A percentile compares a stretch with the other conserved stretches of the same genome.
These are phyloP conservation scores for Warburgia ugandensis DNA, from an alignment of 164 flowering plant species.

Conservation along the genomic window DNA sequence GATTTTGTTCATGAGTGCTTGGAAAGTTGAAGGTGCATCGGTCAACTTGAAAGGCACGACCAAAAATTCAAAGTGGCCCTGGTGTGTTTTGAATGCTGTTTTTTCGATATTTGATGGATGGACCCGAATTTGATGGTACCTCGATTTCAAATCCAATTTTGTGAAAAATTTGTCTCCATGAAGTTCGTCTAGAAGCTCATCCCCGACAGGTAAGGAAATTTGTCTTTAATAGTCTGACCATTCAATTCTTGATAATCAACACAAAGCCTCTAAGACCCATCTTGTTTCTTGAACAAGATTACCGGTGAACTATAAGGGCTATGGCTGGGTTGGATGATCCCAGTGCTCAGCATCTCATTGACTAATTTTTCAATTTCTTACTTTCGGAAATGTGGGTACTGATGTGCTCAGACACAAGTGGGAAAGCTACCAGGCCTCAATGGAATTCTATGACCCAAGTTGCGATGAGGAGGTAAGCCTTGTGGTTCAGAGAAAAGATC, in stretches of 20 bases:
- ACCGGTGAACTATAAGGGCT: conserved; percentile 1
- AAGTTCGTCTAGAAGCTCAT: neutral
- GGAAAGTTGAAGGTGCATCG: neutral
- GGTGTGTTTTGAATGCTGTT: neutral
- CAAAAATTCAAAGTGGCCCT: neutral
- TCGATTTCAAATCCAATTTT: too few relatives aligned
- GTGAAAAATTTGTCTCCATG: neutral
- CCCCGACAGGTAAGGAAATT: neutral
- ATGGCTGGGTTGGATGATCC: neutral
- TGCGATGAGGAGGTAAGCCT: too few relatives aligned
- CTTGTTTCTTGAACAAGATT: neutral
- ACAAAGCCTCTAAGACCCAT: neutral
- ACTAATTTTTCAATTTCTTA: neutral
- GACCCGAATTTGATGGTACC: neutral
- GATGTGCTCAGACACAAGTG: too few relatives aligned
- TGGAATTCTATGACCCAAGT: too few relatives aligned
- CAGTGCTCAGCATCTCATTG: neutral
- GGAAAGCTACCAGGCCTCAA: too few relatives aligned
- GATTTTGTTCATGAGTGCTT: neutral
- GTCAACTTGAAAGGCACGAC: neutral
- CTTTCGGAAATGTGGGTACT: conserved; percentile 1
- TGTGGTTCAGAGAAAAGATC: too few relatives aligned
- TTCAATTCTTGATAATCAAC: neutral
- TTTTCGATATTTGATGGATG: neutral
- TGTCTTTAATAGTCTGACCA: neutral